Conservation (phyloP, 1,139 yeast genomes). For the Kurtzmaniella natalensis region DNA sequence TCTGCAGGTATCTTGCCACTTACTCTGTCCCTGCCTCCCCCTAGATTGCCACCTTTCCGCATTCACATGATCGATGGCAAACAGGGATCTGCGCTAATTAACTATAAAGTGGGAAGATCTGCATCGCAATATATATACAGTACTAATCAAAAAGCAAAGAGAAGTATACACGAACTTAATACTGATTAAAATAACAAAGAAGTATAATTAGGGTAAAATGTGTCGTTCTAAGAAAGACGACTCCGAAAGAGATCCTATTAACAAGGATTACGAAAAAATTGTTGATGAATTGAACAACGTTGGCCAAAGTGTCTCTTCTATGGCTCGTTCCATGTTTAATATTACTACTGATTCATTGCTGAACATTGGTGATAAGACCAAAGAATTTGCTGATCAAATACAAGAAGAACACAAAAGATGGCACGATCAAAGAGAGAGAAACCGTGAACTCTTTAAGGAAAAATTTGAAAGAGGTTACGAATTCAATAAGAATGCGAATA, state of each 20-base stretch:
- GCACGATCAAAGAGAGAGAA: neutral
- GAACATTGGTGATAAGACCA: slow-evolving; percentile 22
- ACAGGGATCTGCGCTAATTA: too few species aligned
- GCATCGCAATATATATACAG: too few species aligned
- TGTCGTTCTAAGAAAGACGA: too few species aligned
- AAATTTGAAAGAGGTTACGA: neutral
- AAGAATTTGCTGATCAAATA: slow-evolving; percentile 9
- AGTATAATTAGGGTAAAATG: too few species aligned
- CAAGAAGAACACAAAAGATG: slow-evolving; percentile 1
- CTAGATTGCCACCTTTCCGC: too few species aligned
- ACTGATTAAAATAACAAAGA: too few species aligned
- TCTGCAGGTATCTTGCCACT: too few species aligned
- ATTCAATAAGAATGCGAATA: neutral
- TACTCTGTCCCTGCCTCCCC: too few species aligned
- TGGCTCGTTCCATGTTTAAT: slow-evolving; percentile 17
- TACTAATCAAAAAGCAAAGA: too few species aligned
- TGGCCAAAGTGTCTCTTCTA: slow-evolving; percentile 13
- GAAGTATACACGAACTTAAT: too few species aligned
- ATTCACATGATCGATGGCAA: too few species aligned
- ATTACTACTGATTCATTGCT: slow-evolving; percentile 22
- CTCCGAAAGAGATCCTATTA: slow-evolving; percentile 6
- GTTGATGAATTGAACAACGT: slow-evolving; percentile 17
- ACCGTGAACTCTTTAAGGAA: neutral
- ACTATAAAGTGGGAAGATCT: too few species aligned
- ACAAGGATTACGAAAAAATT: slow-evolving; percentile 17